phyloP scores from a whole-genome alignment of 805 yeast species.

The Kluyveromyces dobzhanskii region DNA sequence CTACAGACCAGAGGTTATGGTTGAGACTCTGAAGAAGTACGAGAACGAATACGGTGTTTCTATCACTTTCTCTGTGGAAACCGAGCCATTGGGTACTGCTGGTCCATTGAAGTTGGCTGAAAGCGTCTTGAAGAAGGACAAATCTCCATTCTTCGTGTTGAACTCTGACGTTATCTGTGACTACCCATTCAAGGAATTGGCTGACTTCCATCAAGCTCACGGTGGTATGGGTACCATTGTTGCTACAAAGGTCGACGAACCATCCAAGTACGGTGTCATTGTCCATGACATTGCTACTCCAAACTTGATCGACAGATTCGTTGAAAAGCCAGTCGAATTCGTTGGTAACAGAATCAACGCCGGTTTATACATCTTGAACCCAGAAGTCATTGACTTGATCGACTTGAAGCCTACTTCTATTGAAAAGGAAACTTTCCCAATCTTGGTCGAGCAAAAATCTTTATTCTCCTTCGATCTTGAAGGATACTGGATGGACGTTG shows the following conservation, averaged over 20 bases:
- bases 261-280: slow-evolving; percentile 98
- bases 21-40: slow-evolving; percentile 85
- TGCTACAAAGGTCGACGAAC: slow-evolving; percentile 99
- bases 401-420: slow-evolving; percentile 98
- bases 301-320: slow-evolving; percentile 95
- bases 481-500: slow-evolving; percentile 99
- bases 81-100: slow-evolving; percentile 99
- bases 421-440: slow-evolving; percentile 99
- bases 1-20: slow-evolving; percentile 99
- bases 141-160: slow-evolving; percentile 92
- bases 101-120: slow-evolving; percentile 99
- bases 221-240: slow-evolving; percentile 98
- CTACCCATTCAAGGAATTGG: slow-evolving; percentile 91
- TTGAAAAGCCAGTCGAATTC: slow-evolving; percentile 98
- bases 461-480: slow-evolving; percentile 94
- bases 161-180: slow-evolving; percentile 99
- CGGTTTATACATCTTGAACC: slow-evolving; percentile 97
- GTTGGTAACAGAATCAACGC: slow-evolving; percentile 99
- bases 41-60: slow-evolving; percentile 90
- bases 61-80: slow-evolving; percentile 96
- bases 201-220: slow-evolving; percentile 86
- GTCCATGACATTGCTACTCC: slow-evolving; percentile 94
- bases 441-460: slow-evolving; percentile 77
- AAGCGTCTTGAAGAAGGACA: slow-evolving; percentile 85
- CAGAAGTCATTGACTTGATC: slow-evolving; percentile 90